Percentiles rank a stretch among this genome's conserved stretches.
phyloP scores from a whole-genome alignment of 192 early-diverging fungal species.

The Coemansia sp. region DNA sequence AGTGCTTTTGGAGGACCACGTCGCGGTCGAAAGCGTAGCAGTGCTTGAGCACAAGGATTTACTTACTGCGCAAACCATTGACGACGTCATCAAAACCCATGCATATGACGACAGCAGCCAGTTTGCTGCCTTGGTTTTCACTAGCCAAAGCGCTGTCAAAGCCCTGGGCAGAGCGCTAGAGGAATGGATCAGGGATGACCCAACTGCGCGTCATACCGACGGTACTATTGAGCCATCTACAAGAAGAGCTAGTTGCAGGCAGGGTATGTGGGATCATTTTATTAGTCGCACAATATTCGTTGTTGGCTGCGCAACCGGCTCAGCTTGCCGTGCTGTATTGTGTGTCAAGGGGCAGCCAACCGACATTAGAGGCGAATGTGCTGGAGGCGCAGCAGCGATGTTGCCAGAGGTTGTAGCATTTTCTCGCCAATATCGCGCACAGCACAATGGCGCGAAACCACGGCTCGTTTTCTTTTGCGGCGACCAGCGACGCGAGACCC shows the following conservation, averaged over 20 bases:
- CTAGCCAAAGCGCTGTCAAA: constrained; percentile 33
- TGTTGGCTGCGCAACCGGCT: constrained; percentile 30
- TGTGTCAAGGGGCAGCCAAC: not conserved
- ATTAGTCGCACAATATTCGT: constrained; percentile 32
- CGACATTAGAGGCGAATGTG: constrained; percentile 23
- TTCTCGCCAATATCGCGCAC: not conserved
- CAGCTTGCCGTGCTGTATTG: constrained; percentile 6
- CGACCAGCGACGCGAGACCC: constrained; percentile 33
- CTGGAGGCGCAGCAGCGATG: constrained; percentile 22
- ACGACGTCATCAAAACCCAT: not conserved
- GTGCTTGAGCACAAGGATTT: constrained; percentile 27
- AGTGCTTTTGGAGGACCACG: constrained; percentile 13
- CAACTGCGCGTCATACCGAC: not conserved
- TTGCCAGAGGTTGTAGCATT: constrained; percentile 23
- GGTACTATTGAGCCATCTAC: not conserved
- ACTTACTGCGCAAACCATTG: constrained; percentile 11
- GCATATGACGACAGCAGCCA: not conserved
- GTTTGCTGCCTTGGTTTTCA: constrained; percentile 29
- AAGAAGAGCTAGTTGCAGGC: too few relatives aligned
- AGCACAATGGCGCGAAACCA: not conserved
- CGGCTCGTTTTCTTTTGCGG: constrained; percentile 37
- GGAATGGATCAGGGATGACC: constrained; percentile 1
- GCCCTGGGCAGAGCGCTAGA: constrained; percentile 12
- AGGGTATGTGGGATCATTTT: constrained; percentile 4
- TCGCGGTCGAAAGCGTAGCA: constrained; percentile 11